Percentiles rank a stretch among this genome's conserved stretches.
These are phyloP conservation scores for Hondaea fermentalgiana DNA, from an alignment of 108 stramenopile species.

Conservation along the genomic window DNA sequence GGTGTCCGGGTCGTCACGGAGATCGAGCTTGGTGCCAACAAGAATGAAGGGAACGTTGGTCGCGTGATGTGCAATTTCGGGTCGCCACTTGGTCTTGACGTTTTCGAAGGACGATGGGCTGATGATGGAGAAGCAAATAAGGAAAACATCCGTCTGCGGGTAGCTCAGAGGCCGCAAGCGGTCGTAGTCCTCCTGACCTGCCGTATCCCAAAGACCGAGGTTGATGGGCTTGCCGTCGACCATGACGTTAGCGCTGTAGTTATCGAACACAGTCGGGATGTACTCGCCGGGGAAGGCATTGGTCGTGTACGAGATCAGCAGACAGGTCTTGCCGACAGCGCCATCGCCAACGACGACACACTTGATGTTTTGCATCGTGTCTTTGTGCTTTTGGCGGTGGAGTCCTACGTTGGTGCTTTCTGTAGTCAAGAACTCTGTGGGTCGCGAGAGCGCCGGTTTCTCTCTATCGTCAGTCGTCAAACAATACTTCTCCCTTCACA, in stretches of 20 bases:
- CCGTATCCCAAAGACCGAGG: slow-evolving; percentile 62
- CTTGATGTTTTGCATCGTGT: slow-evolving; percentile 32
- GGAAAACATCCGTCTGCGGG: slow-evolving; percentile 60
- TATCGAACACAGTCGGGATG: slow-evolving; percentile 58
- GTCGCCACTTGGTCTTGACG: slow-evolving; percentile 53
- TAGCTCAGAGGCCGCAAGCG: slow-evolving; percentile 55
- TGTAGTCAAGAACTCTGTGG: no score
- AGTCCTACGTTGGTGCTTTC: no score
- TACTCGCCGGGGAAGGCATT: slow-evolving; percentile 64
- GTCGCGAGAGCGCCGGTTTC: no score
- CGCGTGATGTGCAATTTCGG: slow-evolving; percentile 49
- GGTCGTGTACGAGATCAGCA: slow-evolving; percentile 61
- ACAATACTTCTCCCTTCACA: no score
- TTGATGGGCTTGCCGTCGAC: slow-evolving; percentile 54
- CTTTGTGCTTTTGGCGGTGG: no score
- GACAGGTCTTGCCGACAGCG: slow-evolving; percentile 60
- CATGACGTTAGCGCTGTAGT: slow-evolving; percentile 21
- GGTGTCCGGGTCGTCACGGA: slow-evolving; percentile 39
- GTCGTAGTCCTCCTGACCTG: slow-evolving; percentile 62
- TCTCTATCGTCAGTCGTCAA: no score
- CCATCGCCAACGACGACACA: slow-evolving; percentile 18
- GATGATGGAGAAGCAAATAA: slow-evolving; percentile 53
- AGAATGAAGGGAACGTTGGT: slow-evolving; percentile 54
- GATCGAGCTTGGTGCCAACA: slow-evolving; percentile 54
- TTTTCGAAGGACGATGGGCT: slow-evolving; percentile 47